Percentiles rank a stretch among this genome's conserved stretches.
These are phyloP conservation scores for Wickerhamomyces alni DNA, from an alignment of 805 yeast species.

Conservation along the genomic window DNA sequence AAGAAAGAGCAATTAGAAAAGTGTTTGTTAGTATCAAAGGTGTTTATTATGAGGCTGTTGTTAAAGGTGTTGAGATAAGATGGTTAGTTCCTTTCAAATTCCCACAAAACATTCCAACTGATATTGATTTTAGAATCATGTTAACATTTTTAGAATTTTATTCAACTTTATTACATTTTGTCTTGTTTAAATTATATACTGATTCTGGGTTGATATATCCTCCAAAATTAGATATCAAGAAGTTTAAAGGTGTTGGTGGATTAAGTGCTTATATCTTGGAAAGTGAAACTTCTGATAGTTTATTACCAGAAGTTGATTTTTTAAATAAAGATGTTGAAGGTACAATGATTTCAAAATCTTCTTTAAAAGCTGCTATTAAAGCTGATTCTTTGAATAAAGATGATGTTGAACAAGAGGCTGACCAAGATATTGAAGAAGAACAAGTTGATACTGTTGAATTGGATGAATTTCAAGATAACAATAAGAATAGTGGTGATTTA, in stretches of 20 bases:
- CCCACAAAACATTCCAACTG: slow-evolving; percentile 91
- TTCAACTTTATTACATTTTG: slow-evolving; percentile 86
- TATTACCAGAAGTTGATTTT: slow-evolving; percentile 18
- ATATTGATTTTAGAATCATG: slow-evolving; percentile 95
- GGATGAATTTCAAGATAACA: slow-evolving; percentile 66
- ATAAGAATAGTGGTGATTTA: slow-evolving; percentile 58
- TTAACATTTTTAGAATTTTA: slow-evolving; percentile 93
- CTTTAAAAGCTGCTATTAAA: slow-evolving; percentile 48
- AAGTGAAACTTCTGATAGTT: slow-evolving; percentile 26
- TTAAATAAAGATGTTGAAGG: slow-evolving; percentile 25
- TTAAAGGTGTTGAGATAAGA: slow-evolving; percentile 87
- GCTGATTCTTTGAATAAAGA: slow-evolving; percentile 32
- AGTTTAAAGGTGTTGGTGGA: slow-evolving; percentile 86
- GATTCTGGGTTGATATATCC: slow-evolving; percentile 88
- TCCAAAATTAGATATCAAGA: slow-evolving; percentile 64
- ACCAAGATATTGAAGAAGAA: slow-evolving; percentile 29
- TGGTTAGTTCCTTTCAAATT: slow-evolving; percentile 98
- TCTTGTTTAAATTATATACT: slow-evolving; percentile 75
- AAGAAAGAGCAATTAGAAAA: slow-evolving; percentile 73
- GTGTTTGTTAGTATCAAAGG: slow-evolving; percentile 97
- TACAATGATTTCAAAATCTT: slow-evolving; percentile 30
- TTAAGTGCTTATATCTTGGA: slow-evolving; percentile 77
- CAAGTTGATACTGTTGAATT: slow-evolving; percentile 42
- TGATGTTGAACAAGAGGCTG: slow-evolving; percentile 32
- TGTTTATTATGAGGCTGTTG: slow-evolving; percentile 86